Evolutionary conservation across 352 stramenopile species (phyloP).

Genomic region (Pilasporangium apinafurcum): DNA sequence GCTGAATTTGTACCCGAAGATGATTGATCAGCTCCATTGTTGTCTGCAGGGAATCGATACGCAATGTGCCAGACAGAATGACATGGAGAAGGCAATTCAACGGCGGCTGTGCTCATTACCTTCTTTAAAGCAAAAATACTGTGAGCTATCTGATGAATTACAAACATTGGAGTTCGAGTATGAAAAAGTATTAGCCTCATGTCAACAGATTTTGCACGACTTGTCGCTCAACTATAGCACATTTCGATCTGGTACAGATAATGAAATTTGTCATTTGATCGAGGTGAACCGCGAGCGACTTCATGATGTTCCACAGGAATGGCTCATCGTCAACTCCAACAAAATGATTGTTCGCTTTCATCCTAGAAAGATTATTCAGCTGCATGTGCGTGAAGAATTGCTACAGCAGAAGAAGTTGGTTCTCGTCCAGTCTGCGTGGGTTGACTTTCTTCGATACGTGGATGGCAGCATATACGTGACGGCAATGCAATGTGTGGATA

Average conservation of each 20-base stretch:
- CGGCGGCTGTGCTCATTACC: conserved; percentile 7
- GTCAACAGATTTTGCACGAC: conserved; percentile 9
- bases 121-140: conserved; percentile 7
- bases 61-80: conserved; percentile 12
- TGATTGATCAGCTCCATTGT: conserved; percentile 1
- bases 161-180: conserved; percentile 11
- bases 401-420: conserved; percentile 20
- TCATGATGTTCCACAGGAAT: conserved; percentile 17
- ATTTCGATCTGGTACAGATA: conserved; percentile 16
- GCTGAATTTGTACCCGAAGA: conserved; percentile 11
- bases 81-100: conserved; percentile 15
- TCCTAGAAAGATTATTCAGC: conserved; percentile 22
- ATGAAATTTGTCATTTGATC: conserved; percentile 16
- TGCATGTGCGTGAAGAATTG: conserved; percentile 25
- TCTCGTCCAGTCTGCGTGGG: conserved; percentile 31
- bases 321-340: conserved; percentile 41
- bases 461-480: conserved; percentile 29
- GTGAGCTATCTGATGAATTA: conserved; percentile 12
- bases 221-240: conserved; percentile 14
- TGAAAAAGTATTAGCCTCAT: conserved; percentile 6
- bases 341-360: conserved; percentile 35
- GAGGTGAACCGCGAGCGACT: conserved; percentile 3
- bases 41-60: conserved; percentile 15
- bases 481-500: conserved; percentile 30
- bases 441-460: conserved; percentile 22